A percentile compares a stretch with the other conserved stretches of the same genome.
phyloP scores from a whole-genome alignment of 345 rosid genomes.

The Salix dunnii region DNA sequence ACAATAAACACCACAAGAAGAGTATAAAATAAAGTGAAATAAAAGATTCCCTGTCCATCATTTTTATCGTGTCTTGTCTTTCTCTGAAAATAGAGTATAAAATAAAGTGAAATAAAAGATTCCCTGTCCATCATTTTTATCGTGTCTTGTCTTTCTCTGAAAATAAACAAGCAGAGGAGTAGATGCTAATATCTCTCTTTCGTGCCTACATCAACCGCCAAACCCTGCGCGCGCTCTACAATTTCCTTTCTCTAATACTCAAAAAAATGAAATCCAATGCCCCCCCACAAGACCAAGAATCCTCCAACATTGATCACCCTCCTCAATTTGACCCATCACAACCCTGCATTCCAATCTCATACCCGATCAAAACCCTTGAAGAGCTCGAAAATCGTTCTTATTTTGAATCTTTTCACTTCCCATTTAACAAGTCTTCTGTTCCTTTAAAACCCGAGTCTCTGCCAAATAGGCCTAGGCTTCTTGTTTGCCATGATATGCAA shows the following conservation, averaged over 20 bases:
- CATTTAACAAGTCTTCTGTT: constrained; percentile 58
- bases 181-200: background rate
- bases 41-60: too few relatives aligned
- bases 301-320: constrained; percentile 19
- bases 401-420: constrained; percentile 78
- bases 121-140: too few relatives aligned
- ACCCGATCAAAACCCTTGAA: constrained; percentile 62
- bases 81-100: background rate
- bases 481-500: constrained; percentile 83
- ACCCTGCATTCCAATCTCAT: constrained; percentile 63
- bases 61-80: background rate
- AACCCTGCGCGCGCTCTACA: constrained; percentile 1
- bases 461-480: constrained; percentile 42
- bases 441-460: constrained; percentile 34
- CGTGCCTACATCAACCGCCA: background rate
- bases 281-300: background rate
- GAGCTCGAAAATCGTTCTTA: constrained; percentile 57
- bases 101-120: too few relatives aligned
- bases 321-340: constrained; percentile 41
- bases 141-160: background rate
- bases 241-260: constrained; percentile 5
- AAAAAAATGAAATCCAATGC: background rate
- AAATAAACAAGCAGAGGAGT: background rate
- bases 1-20: background rate
- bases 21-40: too few relatives aligned